Evolutionary conservation across 208 protist species (phyloP).

Genomic region (Acanthamoeba culbertsoni): DNA sequence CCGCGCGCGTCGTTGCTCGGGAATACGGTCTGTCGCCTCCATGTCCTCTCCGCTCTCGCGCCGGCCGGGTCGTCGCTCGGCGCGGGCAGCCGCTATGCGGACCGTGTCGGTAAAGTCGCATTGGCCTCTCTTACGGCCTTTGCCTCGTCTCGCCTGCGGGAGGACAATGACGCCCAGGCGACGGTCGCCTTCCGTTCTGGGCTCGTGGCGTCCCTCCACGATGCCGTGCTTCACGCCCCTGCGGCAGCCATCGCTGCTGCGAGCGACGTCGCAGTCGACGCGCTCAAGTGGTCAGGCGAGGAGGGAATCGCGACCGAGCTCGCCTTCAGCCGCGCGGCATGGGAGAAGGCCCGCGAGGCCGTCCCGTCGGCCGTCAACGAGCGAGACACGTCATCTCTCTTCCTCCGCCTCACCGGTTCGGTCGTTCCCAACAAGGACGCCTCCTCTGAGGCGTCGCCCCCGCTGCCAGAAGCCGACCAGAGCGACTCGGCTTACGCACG

Average conservation of each 20-base stretch:
- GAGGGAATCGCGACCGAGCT: background rate
- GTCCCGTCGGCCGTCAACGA: background rate
- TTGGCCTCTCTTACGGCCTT: background rate
- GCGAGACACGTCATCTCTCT: background rate
- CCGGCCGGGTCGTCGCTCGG: background rate
- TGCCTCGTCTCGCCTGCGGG: background rate
- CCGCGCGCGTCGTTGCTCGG: background rate
- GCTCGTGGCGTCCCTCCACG: background rate
- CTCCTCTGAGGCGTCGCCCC: too few relatives aligned
- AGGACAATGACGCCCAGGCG: background rate
- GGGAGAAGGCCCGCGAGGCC: background rate
- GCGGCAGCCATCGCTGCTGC: background rate
- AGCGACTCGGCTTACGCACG: background rate
- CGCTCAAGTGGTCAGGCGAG: background rate
- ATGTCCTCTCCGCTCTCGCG: background rate
- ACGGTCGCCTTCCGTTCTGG: background rate
- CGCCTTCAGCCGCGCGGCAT: background rate
- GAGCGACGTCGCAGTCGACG: background rate
- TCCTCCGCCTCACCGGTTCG: background rate
- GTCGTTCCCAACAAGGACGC: background rate
- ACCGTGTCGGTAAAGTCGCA: background rate
- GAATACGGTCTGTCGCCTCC: conserved; percentile 7
- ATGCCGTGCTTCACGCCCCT: background rate
- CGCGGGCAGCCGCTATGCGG: background rate
- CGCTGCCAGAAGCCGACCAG: too few relatives aligned